Percentiles rank a stretch among this genome's conserved stretches.
phyloP scores from a whole-genome alignment of 2,329 filamentous ascomycete genomes.

The Aspergillus phoenicis region DNA sequence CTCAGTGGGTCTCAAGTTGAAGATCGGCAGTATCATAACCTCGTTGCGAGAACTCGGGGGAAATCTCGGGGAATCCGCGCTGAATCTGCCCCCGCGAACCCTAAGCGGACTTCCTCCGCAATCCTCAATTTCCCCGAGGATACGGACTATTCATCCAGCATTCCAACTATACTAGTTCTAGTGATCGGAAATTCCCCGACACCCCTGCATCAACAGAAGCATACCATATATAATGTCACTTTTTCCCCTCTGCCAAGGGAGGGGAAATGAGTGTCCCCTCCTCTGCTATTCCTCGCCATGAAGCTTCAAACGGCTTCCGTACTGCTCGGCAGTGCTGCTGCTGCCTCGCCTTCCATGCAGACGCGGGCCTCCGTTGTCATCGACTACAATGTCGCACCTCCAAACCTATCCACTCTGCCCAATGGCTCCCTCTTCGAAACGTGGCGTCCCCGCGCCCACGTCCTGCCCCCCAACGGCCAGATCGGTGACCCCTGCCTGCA shows the following conservation, averaged over 20 bases:
- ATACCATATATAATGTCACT: not conserved
- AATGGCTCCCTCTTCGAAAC: conserved; percentile 20
- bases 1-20: not conserved
- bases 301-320: not conserved
- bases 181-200: not conserved
- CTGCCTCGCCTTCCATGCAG: not conserved
- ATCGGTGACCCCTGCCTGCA: conserved; percentile 24
- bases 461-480: conserved; percentile 21
- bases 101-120: not conserved
- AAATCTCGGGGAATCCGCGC: not conserved
- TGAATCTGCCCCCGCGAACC: not conserved
- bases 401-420: conserved; percentile 20
- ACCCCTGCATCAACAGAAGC: not conserved
- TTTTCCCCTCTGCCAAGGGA: not conserved
- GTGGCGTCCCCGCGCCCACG: conserved; percentile 23
- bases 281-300: not conserved
- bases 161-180: not conserved
- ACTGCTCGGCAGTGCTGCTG: not conserved
- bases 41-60: not conserved
- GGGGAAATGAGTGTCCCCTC: not conserved
- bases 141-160: not conserved
- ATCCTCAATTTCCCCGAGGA: not conserved
- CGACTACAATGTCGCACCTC: conserved; percentile 13
- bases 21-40: not conserved
- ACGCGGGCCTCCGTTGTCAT: not conserved